phyloP scores from a whole-genome alignment of 2,329 filamentous ascomycete species.

The Pseudogymnoascus sp. region DNA sequence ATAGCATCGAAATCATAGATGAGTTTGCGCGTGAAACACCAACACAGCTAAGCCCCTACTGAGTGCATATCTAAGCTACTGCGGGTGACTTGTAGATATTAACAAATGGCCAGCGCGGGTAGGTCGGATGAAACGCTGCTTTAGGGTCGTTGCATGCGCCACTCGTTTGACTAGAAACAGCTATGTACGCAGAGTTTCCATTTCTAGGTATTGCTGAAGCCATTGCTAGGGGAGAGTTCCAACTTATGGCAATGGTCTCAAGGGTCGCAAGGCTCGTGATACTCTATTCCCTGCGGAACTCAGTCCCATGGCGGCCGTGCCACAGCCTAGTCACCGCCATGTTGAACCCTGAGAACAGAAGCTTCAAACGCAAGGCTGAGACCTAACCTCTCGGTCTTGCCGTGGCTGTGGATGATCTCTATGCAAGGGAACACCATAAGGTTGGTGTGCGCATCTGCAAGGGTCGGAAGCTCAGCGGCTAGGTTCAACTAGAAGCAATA shows the following conservation, averaged over 20 bases:
- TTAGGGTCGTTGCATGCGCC: background rate
- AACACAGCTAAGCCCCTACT: background rate
- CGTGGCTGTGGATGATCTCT: background rate
- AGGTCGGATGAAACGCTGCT: background rate
- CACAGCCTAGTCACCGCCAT: background rate
- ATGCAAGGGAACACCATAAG: background rate
- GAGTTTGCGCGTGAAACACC: background rate
- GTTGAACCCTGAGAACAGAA: background rate
- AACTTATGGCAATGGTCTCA: background rate
- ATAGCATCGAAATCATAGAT: background rate
- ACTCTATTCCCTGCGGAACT: background rate
- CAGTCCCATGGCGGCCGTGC: background rate
- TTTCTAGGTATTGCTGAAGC: background rate
- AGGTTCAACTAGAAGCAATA: background rate
- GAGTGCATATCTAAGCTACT: background rate
- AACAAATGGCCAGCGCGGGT: background rate
- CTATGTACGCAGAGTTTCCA: background rate
- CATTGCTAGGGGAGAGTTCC: background rate
- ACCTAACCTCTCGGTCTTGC: background rate
- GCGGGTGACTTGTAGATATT: background rate
- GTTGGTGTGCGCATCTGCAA: background rate
- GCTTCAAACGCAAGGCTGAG: background rate
- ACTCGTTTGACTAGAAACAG: background rate
- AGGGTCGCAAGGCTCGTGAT: background rate
- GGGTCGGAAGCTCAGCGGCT: background rate